Conservation (phyloP, 1,284 basidiomycete species). For the Ganoderma lucidum region DNA sequence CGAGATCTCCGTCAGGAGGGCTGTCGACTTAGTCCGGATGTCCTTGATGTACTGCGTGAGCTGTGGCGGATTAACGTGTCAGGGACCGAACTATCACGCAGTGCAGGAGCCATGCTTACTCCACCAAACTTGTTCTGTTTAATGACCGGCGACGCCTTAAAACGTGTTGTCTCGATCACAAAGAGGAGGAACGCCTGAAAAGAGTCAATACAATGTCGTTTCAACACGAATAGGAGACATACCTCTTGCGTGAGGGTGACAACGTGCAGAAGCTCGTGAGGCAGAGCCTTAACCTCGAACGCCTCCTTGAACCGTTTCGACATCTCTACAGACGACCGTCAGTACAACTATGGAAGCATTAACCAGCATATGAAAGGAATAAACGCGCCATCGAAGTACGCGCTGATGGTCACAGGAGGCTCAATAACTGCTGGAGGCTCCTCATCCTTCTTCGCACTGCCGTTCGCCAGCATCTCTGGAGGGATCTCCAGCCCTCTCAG, state of each 20-base stretch:
- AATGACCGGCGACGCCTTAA: slow-evolving; percentile 71
- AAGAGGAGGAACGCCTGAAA: slow-evolving; percentile 73
- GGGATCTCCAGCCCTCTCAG: slow-evolving; percentile 67
- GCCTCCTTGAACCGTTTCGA: slow-evolving; percentile 57
- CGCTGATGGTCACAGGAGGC: slow-evolving; percentile 58
- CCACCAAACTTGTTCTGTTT: slow-evolving; percentile 77
- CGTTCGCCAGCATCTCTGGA: slow-evolving; percentile 49
- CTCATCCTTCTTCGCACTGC: slow-evolving; percentile 70
- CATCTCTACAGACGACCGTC: slow-evolving; percentile 50
- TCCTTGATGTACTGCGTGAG: slow-evolving; percentile 71
- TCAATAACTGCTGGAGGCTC: slow-evolving; percentile 69
- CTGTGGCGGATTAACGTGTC: slow-evolving; percentile 45
- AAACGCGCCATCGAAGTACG: slow-evolving; percentile 67
- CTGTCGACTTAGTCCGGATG: slow-evolving; percentile 60
- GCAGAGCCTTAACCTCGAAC: slow-evolving; percentile 47
- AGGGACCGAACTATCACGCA: slow-evolving; percentile 14
- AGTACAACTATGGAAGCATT: not conserved
- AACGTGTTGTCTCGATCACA: slow-evolving; percentile 68
- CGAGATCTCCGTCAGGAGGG: slow-evolving; percentile 65
- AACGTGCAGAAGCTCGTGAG: slow-evolving; percentile 68
- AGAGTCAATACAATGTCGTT: not conserved
- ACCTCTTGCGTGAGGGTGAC: slow-evolving; percentile 79
- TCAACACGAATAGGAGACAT: slow-evolving; percentile 34
- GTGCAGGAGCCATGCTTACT: slow-evolving; percentile 48
- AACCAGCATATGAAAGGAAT: slow-evolving; percentile 9